Base-by-base conservation (phyloP, 1,284 basidiomycete genomes). In the Moniliophthora roreri region DNA sequence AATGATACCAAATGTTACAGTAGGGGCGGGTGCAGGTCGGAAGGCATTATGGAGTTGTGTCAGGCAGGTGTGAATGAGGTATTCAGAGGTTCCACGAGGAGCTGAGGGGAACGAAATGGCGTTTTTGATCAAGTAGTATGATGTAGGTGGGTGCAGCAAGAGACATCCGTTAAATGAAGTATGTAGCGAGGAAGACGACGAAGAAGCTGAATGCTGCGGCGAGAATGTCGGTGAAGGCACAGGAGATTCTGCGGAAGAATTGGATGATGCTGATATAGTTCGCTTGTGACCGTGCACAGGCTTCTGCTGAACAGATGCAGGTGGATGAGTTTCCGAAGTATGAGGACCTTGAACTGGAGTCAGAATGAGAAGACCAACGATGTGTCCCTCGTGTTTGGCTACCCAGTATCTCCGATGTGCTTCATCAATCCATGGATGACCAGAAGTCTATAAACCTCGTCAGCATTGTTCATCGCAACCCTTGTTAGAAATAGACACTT, bases 71-170 rank as follows among this genome's bases (percentile, higher is more conserved):
- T 72, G 71, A 47, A 80, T 80, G 50, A 78, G 69, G 20, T 62
- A 60, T 50, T 79, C 75, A 0, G 77, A 78, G 2, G 75, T 78
- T 23, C 77, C 77, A 54, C 72, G 72, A 0, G 76, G 77, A 2
- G 76, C 72, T 39, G 68, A 58, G 2, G 75, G 75, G 60, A 80
- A 79, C 18, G 73, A 72, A 20, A 69, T 65, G 6, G 71, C 69
- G 46, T 79, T 78, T 61, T 79, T 78, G 56, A 77, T 77, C 51
- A 76, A 72, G 62, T 74, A 77, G 32, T 70, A 63, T 18, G 59
- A 53, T 28, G 48, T 38, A n/a, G 48, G 20, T 18, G 18, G 36
- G 47, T 35, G 20, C 7, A 13, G 26, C 10, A 21, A 16, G 10
- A 54, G 23, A 34, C 41, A 36, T 34, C 23, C 35, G 36, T 24